A percentile compares a stretch with the other conserved stretches of the same genome.
phyloP scores from a whole-genome alignment of 345 rosid genomes.

The Salix purpurea region DNA sequence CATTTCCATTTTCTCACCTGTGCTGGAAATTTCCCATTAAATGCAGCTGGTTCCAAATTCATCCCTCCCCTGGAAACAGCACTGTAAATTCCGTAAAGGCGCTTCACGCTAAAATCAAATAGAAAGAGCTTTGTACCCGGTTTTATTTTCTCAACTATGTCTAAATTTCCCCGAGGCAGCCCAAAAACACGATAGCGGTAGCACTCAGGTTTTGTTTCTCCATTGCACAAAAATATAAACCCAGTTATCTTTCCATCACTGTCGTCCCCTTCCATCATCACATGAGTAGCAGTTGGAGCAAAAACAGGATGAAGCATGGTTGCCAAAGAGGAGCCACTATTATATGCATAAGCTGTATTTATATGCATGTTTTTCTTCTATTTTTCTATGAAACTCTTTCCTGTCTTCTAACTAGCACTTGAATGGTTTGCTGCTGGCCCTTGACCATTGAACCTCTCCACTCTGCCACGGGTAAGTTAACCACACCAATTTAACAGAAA shows the following conservation, averaged over 20 bases:
- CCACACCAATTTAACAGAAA: background rate
- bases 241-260: slow-evolving; percentile 12
- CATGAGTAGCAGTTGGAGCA: background rate
- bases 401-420: background rate
- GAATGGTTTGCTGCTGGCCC: background rate
- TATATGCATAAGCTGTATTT: background rate
- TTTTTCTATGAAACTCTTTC: background rate
- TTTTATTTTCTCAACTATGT: slow-evolving; percentile 22
- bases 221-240: slow-evolving; percentile 33
- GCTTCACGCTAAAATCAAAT: slow-evolving; percentile 33
- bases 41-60: slow-evolving; percentile 32
- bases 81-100: slow-evolving; percentile 29
- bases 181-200: slow-evolving; percentile 36
- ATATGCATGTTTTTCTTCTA: background rate
- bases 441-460: background rate
- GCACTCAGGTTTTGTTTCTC: slow-evolving; percentile 26
- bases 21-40: slow-evolving; percentile 27
- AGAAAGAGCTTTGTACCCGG: slow-evolving; percentile 26
- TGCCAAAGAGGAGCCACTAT: background rate
- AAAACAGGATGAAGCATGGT: background rate
- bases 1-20: slow-evolving; percentile 17
- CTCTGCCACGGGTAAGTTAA: background rate
- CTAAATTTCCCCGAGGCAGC: slow-evolving; percentile 18
- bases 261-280: background rate
- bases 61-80: slow-evolving; percentile 31